These are phyloP conservation scores for Rosa persica DNA, from an alignment of 306 rosid genomes.

Conservation along the genomic window DNA sequence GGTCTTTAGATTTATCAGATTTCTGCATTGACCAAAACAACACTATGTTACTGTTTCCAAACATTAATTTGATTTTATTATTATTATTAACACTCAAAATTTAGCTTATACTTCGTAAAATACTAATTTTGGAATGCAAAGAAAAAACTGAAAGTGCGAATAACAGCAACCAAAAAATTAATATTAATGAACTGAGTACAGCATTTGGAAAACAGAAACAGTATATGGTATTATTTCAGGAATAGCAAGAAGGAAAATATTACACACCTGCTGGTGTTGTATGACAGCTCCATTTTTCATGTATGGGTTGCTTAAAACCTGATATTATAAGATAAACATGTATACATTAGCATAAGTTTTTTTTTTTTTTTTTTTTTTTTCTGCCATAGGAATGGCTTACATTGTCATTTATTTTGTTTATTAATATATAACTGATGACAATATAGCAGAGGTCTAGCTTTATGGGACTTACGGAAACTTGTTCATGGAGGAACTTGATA, in stretches of 20 bases:
- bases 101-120: neutral
- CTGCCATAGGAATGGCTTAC: neutral
- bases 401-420: slow-evolving; percentile 1
- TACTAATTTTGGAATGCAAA: neutral
- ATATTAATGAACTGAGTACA: neutral
- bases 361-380: too few species aligned
- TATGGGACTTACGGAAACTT: slow-evolving; percentile 77
- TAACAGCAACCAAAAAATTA: neutral
- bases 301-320: slow-evolving; percentile 89
- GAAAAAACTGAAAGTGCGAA: neutral
- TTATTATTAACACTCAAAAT: neutral
- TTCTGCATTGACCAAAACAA: slow-evolving; percentile 40
- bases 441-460: slow-evolving; percentile 3
- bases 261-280: slow-evolving; percentile 74
- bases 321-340: slow-evolving; percentile 15
- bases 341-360: slow-evolving; percentile 1
- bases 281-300: slow-evolving; percentile 86
- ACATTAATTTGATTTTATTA: neutral
- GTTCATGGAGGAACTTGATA: slow-evolving; percentile 95
- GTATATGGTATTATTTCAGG: neutral
- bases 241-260: slow-evolving; percentile 11
- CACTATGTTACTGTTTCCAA: neutral
- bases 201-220: neutral
- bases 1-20: slow-evolving; percentile 66
- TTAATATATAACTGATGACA: neutral